Evolutionary conservation across 2,329 filamentous ascomycete genomes (phyloP), one percentile per base, ranked within the genome.

Genomic region (Beauveria scarabaeidicola): DNA sequence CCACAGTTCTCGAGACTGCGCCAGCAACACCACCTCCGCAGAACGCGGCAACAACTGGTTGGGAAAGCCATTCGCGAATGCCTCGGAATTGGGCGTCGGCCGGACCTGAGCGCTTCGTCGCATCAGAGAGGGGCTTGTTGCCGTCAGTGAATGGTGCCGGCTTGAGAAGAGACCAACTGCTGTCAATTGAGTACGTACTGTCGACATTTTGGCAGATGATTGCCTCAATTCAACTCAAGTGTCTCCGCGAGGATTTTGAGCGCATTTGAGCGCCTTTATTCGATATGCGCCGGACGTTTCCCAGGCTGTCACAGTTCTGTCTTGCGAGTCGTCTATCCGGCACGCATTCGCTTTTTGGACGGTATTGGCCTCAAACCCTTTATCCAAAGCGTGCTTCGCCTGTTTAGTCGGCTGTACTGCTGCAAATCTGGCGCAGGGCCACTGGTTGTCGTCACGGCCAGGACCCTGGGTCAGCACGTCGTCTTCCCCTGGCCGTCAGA

Each of bases 1-100:
- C 94, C 52, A 97, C 93, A 25, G 94, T 99, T 70, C 94, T 85
- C 36, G 94, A 97, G n/a, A 99, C 93, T 47, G 94, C 94, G 61
- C 94, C 94, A 17, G 94, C 94, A 23, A 97, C 86, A 65, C 94
- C 94, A 63, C 94, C 94, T 32, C 91, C 94, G 68, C 95, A 88
- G 70, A 99, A 99, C 38, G 94, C 92, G 46, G 94, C 93, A 38
- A 91, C 77, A 43, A 97, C 87, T 4, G 93, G 92, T 64, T 96
- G 89, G 10, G 91, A 88, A 63, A 97, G 59, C 61, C 78, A 74
- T 55, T 80, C 75, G 51, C 72, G 75, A 56, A 81, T 64, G 32
- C 76, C 74, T 29, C 69, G 55, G 21, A 67, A 55, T 32, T 66
- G 65, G 43, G 63, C 64, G 61, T 68, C 61, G 38, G 66, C 61